Evolutionary conservation across 495 filamentous ascomycete species (phyloP).

Genomic region (Sabuloglossum arenarium): DNA sequence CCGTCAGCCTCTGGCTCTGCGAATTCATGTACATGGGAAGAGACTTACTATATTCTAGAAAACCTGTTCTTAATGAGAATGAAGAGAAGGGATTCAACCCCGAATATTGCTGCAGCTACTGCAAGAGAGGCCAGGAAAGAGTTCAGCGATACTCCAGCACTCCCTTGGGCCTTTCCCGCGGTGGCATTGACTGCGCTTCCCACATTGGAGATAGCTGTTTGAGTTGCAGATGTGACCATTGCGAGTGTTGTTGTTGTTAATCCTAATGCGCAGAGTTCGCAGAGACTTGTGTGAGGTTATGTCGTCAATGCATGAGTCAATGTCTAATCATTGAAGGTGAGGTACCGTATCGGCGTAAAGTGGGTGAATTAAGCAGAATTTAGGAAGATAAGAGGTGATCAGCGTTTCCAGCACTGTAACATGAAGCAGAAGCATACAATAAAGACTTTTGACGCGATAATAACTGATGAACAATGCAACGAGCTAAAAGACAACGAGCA

Average conservation of each 20-base stretch:
- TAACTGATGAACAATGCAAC: no score
- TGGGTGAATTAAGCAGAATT: not conserved
- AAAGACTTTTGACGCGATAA: no score
- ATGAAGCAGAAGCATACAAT: no score
- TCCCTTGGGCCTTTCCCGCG: slow-evolving; percentile 14
- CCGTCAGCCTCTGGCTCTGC: slow-evolving; percentile 8
- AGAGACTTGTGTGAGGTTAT: not conserved
- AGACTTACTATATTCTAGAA: slow-evolving; percentile 64
- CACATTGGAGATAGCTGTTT: slow-evolving; percentile 16
- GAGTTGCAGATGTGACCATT: slow-evolving; percentile 14
- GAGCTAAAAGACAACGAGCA: no score
- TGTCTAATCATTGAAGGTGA: not conserved
- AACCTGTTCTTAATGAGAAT: slow-evolving; percentile 57
- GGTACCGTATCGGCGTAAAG: not conserved
- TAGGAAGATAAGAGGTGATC: not conserved
- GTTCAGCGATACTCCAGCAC: slow-evolving; percentile 23
- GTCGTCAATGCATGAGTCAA: not conserved
- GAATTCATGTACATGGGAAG: not conserved
- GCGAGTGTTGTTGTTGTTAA: slow-evolving; percentile 14
- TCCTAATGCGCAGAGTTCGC: not conserved
- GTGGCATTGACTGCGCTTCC: slow-evolving; percentile 6
- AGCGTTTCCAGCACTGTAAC: slow-evolving; percentile 33
- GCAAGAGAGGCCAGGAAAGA: slow-evolving; percentile 60
- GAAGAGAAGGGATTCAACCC: slow-evolving; percentile 56
- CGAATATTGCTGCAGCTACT: slow-evolving; percentile 53